Evolutionary conservation across 192 early-diverging fungal species (phyloP), one percentile per base, ranked within the genome.

Genomic region (Coemansia sp.): DNA sequence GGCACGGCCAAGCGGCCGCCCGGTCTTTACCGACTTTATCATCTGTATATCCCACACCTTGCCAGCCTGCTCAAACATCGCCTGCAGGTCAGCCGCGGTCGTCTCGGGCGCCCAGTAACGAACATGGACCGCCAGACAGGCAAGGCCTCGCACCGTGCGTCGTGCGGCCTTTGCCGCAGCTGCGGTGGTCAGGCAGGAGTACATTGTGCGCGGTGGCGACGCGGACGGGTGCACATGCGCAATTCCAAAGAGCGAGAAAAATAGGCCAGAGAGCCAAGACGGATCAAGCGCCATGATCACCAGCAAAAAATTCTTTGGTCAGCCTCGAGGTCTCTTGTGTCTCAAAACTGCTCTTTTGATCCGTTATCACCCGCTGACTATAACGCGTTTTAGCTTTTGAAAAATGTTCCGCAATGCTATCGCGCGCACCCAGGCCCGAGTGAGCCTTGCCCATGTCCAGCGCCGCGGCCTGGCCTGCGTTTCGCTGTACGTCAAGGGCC

Each of bases 21-120:
- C 64, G 0, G 70, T 34, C 2, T 29, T 23, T 7, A 35, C 51
- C n/a, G 63, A 58, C 45, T 74, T 44, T 8, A 67, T 20, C 12
- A 46, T 58, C 15, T 56, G n/a, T 5, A 74, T 43, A n/a, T 66
- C 70, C 70, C 70, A 74, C 27, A 74, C 70, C 2, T 59, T 67
- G 52, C 70, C 70, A 8, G 54, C 58, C 0, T 54, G 53, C 41
- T 67, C 60, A 47, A 74, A 74, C 17, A 41, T 27, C 27, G 19
- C 19, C 26, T 26, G 48, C 45, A 74, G 30, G 31, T 64, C 59
- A 25, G 51, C 64, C 32, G 25, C 41, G 9, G 70, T 50, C 19
- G 63, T 74, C n/a, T 34, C 27, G 0, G 51, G 50, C n/a, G 55
- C 41, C 43, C 51, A 41, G 39, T 58, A 74, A 23, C 48, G 29